Evolutionary conservation across 768 basidiomycete genomes (phyloP), one percentile per base, ranked within the genome.

Genomic region (Lyophyllum decastes): DNA sequence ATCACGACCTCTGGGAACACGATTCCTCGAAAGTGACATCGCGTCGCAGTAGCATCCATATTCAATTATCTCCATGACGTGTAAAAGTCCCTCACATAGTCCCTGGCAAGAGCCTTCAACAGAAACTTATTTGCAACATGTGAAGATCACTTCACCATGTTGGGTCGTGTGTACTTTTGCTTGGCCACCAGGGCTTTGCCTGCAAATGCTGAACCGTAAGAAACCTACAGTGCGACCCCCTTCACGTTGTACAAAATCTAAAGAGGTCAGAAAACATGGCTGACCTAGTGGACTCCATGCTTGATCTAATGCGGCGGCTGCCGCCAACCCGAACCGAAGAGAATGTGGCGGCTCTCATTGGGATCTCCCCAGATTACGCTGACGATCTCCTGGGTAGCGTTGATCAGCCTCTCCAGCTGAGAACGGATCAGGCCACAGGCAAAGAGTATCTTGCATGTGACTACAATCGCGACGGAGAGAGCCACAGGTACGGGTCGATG

Each of bases 311-410:
- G 84, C 86, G 97, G 53, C 89, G 97, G 16, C 83, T 98, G n/a
- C 97, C 97, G 8, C 96, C 97, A 2, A 91, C 88, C 8, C 78
- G 86, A 19, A 89, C 95, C 46, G 89, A 94, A 68, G 85, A 91
- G 70, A 98, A 96, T 74, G 87, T 98, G 61, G 78, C 85, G 47
- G 80, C 87, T 25, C 87, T 98, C 26, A 86, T 92, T 58, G 78
- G 78, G 47, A 87, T 98, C 68, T 89, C 88, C 58, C 96, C 96
- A 27, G 95, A 98, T 68, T 89, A 92, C 68, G 91, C 94, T 8
- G 97, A 98, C 68, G 97, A 98, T 77, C 83, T 99, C 19, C 80
- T 97, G 46, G 90, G 92, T 44, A 94, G 90, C 61, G 94, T 98
- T 57, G 97, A 99, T 79, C 92, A 95, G 70, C 96, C 96, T 8